Base-by-base conservation (phyloP, 78 protist genomes). In the Dictyostelium intermedium region DNA sequence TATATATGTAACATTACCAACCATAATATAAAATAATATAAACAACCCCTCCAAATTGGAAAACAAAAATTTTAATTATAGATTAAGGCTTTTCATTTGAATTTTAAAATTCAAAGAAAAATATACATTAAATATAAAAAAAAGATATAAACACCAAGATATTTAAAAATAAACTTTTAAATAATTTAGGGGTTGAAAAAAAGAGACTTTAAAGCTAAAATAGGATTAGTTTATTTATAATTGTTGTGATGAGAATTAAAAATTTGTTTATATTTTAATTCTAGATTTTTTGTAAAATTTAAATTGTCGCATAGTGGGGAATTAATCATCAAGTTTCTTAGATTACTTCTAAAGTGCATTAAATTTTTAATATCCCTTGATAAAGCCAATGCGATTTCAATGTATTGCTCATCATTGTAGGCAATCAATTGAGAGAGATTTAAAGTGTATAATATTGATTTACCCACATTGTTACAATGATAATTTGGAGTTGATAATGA, bases 401-500 rank as follows among this genome's bases (percentile, higher is more conserved):
- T 76, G 87, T 94, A 97, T 56, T 92, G 84, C 23, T 53, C 76
- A 9, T 70, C 30, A 27, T 32, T 37, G 47, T 18, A 32, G 0
- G 92, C 93, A 39, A 95, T 82, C 50, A 96, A 79, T n/a, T 91
- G 94, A 32, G n/a, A 4, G 3, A 63, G 27, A 14, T 96, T 96
- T 20, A 92, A 70, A 3, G 82, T 34, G 20, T 10, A 6, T 9
- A 96, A 74, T 13, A 96, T 80, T 23, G 97, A 91, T 25, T 84
- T 82, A 16, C 96, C 95, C 9, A 96, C 98, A 72, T 86, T 84
- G 30, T 79, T 82, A 11, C 93, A 95, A 85, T 95, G 97, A 14
- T n/a, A 50, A 47, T 60, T 18, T 1, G 63, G 85, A 3, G 27
- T 20, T 25, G 79, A 23, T 50, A 95, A 8, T 7, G 96, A 74